Evolutionary conservation across 106 monocot genomes (phyloP).

Genomic region (Allium fistulosum): DNA sequence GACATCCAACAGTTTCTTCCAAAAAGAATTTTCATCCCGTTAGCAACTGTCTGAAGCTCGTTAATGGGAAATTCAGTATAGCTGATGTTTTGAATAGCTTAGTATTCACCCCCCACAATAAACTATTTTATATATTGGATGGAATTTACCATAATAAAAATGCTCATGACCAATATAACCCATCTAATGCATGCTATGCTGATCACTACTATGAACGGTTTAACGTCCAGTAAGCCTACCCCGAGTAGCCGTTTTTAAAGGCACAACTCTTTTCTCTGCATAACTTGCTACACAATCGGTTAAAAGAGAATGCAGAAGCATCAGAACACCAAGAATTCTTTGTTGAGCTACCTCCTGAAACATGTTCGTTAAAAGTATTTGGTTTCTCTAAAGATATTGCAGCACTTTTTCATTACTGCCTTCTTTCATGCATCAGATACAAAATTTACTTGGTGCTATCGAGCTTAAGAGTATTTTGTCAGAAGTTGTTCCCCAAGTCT

Average conservation of each 20-base stretch:
- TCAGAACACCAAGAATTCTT: conserved; percentile 59
- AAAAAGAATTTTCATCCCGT: conserved; percentile 1
- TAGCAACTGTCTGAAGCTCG: conserved; percentile 46
- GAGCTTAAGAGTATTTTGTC: conserved; percentile 67
- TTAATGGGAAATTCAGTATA: conserved; percentile 37
- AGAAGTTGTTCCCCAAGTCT: conserved; percentile 54
- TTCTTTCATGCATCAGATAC: conserved; percentile 80
- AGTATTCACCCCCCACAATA: conserved; percentile 58
- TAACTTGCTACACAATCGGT: conserved; percentile 65
- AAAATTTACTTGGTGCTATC: conserved; percentile 86
- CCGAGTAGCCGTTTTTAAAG: conserved; percentile 79
- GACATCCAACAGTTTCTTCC: conserved; percentile 8
- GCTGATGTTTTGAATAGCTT: conserved; percentile 60
- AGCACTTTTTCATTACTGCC: conserved; percentile 87
- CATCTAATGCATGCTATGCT: conserved; percentile 26
- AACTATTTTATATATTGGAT: conserved; percentile 76
- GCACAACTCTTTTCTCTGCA: conserved; percentile 60
- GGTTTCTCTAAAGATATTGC: conserved; percentile 92
- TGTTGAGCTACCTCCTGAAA: conserved; percentile 81
- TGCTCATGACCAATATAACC: conserved; percentile 38
- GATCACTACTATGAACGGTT: conserved; percentile 51
- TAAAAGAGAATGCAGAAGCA: conserved; percentile 50
- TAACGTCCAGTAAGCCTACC: conserved; percentile 41
- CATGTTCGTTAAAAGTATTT: conserved; percentile 74
- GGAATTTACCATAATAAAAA: conserved; percentile 49